Percentiles rank a stretch among this genome's conserved stretches.
These are phyloP conservation scores for Aspergillus novofumigatus DNA, from an alignment of 2,329 filamentous ascomycete species.

Conservation along the genomic window DNA sequence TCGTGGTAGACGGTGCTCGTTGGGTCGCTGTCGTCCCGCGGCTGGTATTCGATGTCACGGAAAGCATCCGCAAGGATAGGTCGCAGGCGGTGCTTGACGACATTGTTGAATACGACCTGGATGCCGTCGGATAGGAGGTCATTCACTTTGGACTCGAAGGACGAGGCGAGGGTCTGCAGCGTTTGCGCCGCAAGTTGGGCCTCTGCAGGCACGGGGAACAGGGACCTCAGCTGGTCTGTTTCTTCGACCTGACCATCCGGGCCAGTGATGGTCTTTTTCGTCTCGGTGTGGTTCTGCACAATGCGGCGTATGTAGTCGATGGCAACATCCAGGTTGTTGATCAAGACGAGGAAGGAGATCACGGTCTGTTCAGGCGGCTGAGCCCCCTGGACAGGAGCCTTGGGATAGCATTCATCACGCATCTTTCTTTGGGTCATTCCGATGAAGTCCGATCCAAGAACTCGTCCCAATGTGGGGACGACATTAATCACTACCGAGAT, in stretches of 20 bases:
- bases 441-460: conserved; percentile 85
- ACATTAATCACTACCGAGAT: conserved; percentile 71
- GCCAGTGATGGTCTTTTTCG: conserved; percentile 18
- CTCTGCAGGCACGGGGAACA: conserved; percentile 80
- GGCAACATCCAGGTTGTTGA: conserved; percentile 92
- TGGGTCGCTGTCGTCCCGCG: conserved; percentile 50
- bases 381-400: conserved; percentile 69
- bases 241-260: conserved; percentile 19
- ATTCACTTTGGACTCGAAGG: conserved; percentile 71
- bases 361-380: conserved; percentile 85
- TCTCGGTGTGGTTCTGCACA: conserved; percentile 62
- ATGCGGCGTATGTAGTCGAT: conserved; percentile 89
- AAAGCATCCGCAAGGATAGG: conserved; percentile 85
- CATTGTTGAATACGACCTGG: conserved; percentile 79
- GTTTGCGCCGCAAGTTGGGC: conserved; percentile 63
- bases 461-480: conserved; percentile 70
- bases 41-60: conserved; percentile 81
- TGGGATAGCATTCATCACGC: conserved; percentile 92
- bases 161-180: conserved; percentile 64
- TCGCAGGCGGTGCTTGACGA: conserved; percentile 78
- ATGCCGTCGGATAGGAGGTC: conserved; percentile 83
- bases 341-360: conserved; percentile 82
- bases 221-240: conserved; percentile 48
- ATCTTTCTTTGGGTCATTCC: conserved; percentile 97
- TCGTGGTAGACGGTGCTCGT: conserved; percentile 40